Evolutionary conservation across 805 yeast genomes (phyloP).

Genomic region (Metschnikowia noctiluminum): DNA sequence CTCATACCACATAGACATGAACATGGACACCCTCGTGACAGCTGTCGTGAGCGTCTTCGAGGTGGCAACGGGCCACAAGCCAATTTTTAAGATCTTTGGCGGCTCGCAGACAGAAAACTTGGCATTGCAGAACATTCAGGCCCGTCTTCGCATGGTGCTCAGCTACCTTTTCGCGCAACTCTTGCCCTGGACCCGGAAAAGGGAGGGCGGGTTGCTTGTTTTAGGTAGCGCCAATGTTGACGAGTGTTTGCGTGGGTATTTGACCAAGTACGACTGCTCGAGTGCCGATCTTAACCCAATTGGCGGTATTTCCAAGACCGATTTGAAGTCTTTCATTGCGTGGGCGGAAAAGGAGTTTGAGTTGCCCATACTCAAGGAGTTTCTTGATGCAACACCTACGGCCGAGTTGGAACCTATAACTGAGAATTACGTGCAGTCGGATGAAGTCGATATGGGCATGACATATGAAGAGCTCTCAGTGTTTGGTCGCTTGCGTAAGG

Average conservation of each 20-base stretch:
- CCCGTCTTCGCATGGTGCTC: slow-evolving; percentile 90
- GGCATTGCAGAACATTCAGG: slow-evolving; percentile 96
- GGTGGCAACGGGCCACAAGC: slow-evolving; percentile 85
- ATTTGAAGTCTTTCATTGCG: slow-evolving; percentile 77
- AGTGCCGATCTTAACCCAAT: slow-evolving; percentile 97
- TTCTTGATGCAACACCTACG: slow-evolving; percentile 90
- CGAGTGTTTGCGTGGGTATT: slow-evolving; percentile 91
- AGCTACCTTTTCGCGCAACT: slow-evolving; percentile 92
- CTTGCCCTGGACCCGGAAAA: slow-evolving; percentile 89
- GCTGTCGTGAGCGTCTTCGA: slow-evolving; percentile 77
- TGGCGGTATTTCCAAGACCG: slow-evolving; percentile 97
- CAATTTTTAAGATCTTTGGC: slow-evolving; percentile 88
- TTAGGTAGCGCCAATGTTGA: slow-evolving; percentile 97
- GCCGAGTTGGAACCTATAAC: slow-evolving; percentile 98
- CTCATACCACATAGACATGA: slow-evolving; percentile 84
- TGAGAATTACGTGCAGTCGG: slow-evolving; percentile 86
- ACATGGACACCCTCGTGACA: slow-evolving; percentile 81
- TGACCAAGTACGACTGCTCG: slow-evolving; percentile 96
- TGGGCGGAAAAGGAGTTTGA: slow-evolving; percentile 71
- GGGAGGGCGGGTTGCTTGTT: slow-evolving; percentile 75
- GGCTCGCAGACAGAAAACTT: slow-evolving; percentile 89
- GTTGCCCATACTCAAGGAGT: slow-evolving; percentile 72
- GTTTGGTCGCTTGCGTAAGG: slow-evolving; percentile 87
- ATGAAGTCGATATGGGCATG: slow-evolving; percentile 98
- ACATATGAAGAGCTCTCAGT: slow-evolving; percentile 89